These are phyloP conservation scores for Leccinum pallidistipes DNA, from an alignment of 1,284 basidiomycete species.

Conservation along the genomic window DNA sequence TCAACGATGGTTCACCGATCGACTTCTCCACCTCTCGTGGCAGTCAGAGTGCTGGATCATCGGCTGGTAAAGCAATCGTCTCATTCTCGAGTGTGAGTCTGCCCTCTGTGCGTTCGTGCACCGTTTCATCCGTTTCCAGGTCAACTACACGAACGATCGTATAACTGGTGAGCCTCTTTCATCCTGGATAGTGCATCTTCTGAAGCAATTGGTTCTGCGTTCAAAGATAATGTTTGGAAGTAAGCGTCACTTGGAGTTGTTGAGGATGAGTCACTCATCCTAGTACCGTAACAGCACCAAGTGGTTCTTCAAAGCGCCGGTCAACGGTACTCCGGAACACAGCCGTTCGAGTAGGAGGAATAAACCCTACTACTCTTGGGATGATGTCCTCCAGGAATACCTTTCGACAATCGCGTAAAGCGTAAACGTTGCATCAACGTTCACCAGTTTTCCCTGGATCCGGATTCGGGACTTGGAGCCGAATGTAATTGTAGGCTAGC, in stretches of 20 bases:
- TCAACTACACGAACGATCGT: neutral
- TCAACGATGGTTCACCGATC: neutral
- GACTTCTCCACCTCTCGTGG: neutral
- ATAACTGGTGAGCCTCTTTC: neutral
- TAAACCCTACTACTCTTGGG: neutral
- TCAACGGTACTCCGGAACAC: neutral
- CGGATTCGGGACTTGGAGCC: neutral
- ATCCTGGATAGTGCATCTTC: neutral
- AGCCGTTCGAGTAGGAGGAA: neutral
- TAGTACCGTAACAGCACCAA: neutral
- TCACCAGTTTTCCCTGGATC: neutral
- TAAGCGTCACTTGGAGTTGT: neutral
- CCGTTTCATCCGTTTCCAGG: neutral
- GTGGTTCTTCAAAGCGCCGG: neutral
- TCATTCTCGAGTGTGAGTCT: neutral
- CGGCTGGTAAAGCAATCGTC: neutral
- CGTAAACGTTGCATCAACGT: neutral
- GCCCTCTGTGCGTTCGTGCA: neutral
- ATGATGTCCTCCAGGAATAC: neutral
- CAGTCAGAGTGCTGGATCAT: neutral
- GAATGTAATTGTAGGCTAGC: neutral
- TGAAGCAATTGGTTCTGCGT: neutral
- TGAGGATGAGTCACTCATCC: neutral
- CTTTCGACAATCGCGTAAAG: neutral
- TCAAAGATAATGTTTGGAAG: neutral